Evolutionary conservation across 768 basidiomycete species (phyloP).

Genomic region (Neoboletus magnificus): DNA sequence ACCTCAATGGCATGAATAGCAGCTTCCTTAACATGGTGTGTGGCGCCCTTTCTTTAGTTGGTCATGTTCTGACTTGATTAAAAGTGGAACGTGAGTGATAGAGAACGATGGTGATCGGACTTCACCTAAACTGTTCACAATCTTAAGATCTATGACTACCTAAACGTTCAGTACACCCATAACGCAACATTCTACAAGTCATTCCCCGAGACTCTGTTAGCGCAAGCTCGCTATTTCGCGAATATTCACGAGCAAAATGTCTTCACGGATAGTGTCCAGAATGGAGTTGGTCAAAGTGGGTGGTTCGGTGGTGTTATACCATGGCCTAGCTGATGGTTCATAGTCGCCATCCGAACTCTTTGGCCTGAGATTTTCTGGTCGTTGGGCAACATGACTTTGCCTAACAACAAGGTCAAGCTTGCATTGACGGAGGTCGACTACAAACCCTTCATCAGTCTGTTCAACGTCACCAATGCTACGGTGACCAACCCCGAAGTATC

Average conservation of each 20-base stretch:
- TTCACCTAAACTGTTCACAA: neutral
- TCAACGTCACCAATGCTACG: constrained; percentile 69
- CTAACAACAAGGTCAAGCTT: constrained; percentile 72
- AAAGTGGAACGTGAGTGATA: constrained; percentile 68
- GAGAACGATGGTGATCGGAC: neutral
- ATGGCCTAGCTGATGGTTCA: neutral
- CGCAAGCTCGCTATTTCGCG: constrained; percentile 70
- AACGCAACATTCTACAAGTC: constrained; percentile 74
- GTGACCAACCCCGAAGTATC: constrained; percentile 55
- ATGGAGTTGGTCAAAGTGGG: constrained; percentile 74
- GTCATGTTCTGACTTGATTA: constrained; percentile 11
- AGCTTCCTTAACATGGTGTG: constrained; percentile 66
- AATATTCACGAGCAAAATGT: constrained; percentile 75
- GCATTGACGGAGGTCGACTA: constrained; percentile 76
- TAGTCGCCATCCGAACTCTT: constrained; percentile 79
- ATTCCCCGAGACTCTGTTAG: constrained; percentile 65
- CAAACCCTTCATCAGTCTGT: constrained; percentile 85
- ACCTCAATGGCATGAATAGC: constrained; percentile 59
- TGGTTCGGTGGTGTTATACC: constrained; percentile 7
- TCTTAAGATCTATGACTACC: constrained; percentile 67
- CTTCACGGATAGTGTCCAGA: constrained; percentile 58
- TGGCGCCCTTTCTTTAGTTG: constrained; percentile 10
- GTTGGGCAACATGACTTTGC: constrained; percentile 72
- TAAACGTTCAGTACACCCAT: constrained; percentile 73
- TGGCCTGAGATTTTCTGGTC: constrained; percentile 67